Evolutionary conservation across 2,329 filamentous ascomycete species (phyloP).

Genomic region (Exophiala mesophila): DNA sequence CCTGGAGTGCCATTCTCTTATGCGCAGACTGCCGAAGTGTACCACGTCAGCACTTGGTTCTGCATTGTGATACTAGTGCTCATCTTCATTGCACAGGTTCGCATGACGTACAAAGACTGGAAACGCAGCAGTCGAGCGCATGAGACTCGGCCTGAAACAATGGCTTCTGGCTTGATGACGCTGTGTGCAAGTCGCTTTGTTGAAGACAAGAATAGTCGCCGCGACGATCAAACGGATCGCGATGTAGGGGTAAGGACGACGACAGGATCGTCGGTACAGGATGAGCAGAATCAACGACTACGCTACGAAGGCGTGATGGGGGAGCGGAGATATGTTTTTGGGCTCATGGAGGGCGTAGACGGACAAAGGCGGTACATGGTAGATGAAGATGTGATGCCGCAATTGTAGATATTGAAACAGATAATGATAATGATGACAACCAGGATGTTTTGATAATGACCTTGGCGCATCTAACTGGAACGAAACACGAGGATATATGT

Average conservation of each 20-base stretch:
- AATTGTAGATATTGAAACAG: not conserved
- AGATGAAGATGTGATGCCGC: conserved; percentile 2
- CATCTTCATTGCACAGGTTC: not conserved
- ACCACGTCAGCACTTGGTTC: not conserved
- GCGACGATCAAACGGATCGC: not conserved
- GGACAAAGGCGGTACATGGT: conserved; percentile 3
- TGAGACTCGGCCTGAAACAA: not conserved
- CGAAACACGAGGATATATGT: too few species aligned
- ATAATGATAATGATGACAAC: too few species aligned
- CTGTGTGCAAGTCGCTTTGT: conserved; percentile 8
- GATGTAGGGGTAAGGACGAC: not conserved
- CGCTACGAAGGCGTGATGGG: not conserved
- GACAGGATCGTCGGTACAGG: not conserved
- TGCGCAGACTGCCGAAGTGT: not conserved
- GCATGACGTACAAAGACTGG: not conserved
- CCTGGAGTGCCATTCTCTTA: not conserved
- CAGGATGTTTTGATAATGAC: too few species aligned
- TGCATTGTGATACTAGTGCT: not conserved
- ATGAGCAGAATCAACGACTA: conserved; percentile 1
- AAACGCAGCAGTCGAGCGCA: not conserved
- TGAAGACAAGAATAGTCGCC: conserved; percentile 3
- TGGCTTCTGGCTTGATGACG: not conserved
- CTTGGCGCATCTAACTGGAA: too few species aligned
- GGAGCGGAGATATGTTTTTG: conserved; percentile 1
- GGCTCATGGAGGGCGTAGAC: conserved; percentile 4